Evolutionary conservation across 495 filamentous ascomycete species (phyloP), one percentile per base, ranked within the genome.

Genomic region (Aspergillus nidulans): DNA sequence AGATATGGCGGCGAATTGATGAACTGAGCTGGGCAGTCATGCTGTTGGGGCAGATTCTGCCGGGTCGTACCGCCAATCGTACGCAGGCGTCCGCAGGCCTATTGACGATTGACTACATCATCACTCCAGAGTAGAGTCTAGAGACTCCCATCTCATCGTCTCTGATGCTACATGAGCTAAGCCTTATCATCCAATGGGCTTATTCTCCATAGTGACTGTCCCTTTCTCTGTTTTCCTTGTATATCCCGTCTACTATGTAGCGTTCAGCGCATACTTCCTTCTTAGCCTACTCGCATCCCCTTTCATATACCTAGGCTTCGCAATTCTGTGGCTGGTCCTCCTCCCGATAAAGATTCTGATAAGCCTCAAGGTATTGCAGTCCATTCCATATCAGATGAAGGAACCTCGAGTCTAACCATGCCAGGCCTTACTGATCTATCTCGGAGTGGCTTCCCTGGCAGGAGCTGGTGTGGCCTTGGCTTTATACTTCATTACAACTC

Each of bases 381-480:
- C 36, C 30, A 4, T 30, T 6, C 16, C 12, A 8, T n/a, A 1
- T 28, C 13, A 1, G 10, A 15, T 6, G 15, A 18, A 24, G 24
- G 18, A 43, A 6, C 4, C 5, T 8, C 10, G 42, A 60, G 25
- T 3, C 67, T 57, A 57, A 61, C 60, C 67, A 38, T 64, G 44
- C 9, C 25, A 87, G 85, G 81, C 82, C 44, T 63, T 88, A 20
- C 84, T 86, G 61, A 82, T 82, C 61, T 88, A 81, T 69, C 65
- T 89, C 23, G 81, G 79, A 40, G 71, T 80, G 48, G 85, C 85
- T 16, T 68, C 74, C 12, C 52, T 87, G 19, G 73, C 85, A 53
- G 87, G 85, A 1, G 58, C 80, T 16, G 36, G 77, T 16, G 69
- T 79, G 16, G 85, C 80, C 26, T 57, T 72, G 13, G 47, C 78